phyloP scores from a whole-genome alignment of 768 basidiomycete genomes.

The Boletales sp. region DNA sequence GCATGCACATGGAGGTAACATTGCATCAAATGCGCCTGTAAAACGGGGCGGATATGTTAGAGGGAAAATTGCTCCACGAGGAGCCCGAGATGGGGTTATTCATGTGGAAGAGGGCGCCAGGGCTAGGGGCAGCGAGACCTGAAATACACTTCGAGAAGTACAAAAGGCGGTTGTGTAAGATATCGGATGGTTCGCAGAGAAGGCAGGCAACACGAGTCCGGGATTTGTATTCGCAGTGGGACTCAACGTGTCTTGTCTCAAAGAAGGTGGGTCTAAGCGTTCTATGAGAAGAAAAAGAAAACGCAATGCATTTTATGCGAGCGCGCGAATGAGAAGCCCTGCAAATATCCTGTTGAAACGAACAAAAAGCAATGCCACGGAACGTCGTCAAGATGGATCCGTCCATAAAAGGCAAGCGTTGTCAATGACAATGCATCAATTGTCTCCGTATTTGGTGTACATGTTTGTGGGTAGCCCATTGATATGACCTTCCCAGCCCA shows the following conservation, averaged over 20 bases:
- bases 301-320: too few species aligned
- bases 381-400: too few species aligned
- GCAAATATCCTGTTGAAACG: too few species aligned
- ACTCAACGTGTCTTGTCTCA: too few species aligned
- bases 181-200: background rate
- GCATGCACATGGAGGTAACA: constrained; percentile 8
- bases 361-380: too few species aligned
- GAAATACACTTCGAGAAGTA: background rate
- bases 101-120: constrained; percentile 2
- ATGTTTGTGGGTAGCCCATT: constrained; percentile 28
- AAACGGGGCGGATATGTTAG: constrained; percentile 6
- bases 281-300: too few species aligned
- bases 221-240: too few species aligned
- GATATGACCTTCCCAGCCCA: background rate
- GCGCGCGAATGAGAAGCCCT: too few species aligned
- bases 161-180: background rate
- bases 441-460: background rate
- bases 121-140: constrained; percentile 14
- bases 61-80: constrained; percentile 16
- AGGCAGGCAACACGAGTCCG: too few species aligned
- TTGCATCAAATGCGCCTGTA: background rate
- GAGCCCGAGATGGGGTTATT: constrained; percentile 8
- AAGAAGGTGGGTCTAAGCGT: too few species aligned
- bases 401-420: constrained; percentile 23
- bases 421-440: constrained; percentile 17